Evolutionary conservation across 2,329 filamentous ascomycete species (phyloP).

Genomic region (Lachnellula occidentalis): DNA sequence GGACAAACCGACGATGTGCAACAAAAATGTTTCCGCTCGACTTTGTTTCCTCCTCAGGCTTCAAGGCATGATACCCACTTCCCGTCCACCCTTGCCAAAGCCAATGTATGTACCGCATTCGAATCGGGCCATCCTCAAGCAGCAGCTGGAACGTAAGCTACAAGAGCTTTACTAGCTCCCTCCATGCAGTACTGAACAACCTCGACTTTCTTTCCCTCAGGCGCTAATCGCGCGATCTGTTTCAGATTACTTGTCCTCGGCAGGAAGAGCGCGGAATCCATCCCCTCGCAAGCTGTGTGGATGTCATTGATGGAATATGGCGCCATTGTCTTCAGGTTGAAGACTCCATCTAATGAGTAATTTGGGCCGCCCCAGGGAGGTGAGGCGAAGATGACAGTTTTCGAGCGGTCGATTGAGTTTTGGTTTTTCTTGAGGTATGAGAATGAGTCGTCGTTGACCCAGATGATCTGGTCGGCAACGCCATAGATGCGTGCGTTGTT

Average conservation of each 20-base stretch:
- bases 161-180: conserved; percentile 78
- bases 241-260: conserved; percentile 79
- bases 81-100: too few species aligned
- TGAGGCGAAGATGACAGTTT: conserved; percentile 59
- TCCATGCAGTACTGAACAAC: conserved; percentile 89
- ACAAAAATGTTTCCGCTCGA: conserved; percentile 3
- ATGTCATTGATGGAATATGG: conserved; percentile 70
- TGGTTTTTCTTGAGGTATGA: conserved; percentile 23
- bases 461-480: conserved; percentile 71
- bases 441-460: conserved; percentile 85
- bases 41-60: conserved; percentile 6
- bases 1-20: conserved; percentile 10
- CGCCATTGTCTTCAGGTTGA: conserved; percentile 80
- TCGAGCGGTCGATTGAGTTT: conserved; percentile 18
- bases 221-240: conserved; percentile 61
- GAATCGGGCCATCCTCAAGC: background rate
- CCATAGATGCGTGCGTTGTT: conserved; percentile 86
- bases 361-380: conserved; percentile 69
- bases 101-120: background rate
- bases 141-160: conserved; percentile 51
- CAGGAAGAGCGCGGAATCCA: conserved; percentile 69
- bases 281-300: conserved; percentile 53
- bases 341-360: conserved; percentile 63
- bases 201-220: conserved; percentile 52
- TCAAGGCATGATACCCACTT: conserved; percentile 1